These are phyloP conservation scores for Gaultheria prostrata DNA, from an alignment of 148 eudicot genomes.

Conservation along the genomic window DNA sequence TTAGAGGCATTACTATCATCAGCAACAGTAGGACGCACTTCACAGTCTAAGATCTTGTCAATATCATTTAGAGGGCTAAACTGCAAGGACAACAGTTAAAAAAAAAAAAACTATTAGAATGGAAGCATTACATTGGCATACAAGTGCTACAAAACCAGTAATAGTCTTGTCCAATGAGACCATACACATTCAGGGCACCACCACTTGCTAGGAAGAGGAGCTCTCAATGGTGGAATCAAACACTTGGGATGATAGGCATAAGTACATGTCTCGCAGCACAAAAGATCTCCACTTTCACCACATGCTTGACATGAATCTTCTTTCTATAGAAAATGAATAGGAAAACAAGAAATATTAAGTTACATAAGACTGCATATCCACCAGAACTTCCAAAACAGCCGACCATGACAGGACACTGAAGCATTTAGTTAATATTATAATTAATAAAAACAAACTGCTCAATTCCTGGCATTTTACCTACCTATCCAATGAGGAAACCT, in stretches of 20 bases:
- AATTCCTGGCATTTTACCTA: background rate
- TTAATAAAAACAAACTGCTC: background rate
- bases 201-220: slow-evolving; percentile 74
- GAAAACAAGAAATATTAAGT: background rate
- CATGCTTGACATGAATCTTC: slow-evolving; percentile 70
- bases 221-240: slow-evolving; percentile 66
- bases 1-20: slow-evolving; percentile 62
- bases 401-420: background rate
- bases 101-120: slow-evolving; percentile 10
- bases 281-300: slow-evolving; percentile 50
- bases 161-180: background rate
- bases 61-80: slow-evolving; percentile 83
- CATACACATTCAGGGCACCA: slow-evolving; percentile 93
- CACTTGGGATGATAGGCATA: slow-evolving; percentile 85
- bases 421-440: background rate
- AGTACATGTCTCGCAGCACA: slow-evolving; percentile 73
- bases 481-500: background rate
- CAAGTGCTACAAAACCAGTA: slow-evolving; percentile 12
- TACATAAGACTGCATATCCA: background rate
- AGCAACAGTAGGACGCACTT: slow-evolving; percentile 69
- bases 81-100: slow-evolving; percentile 38
- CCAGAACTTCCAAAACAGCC: background rate
- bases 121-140: background rate
- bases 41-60: slow-evolving; percentile 90
- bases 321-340: slow-evolving; percentile 39